These are phyloP conservation scores for Ophiognomonia clavigignenti-juglandacearum DNA, from an alignment of 2,329 filamentous ascomycete genomes.

Conservation along the genomic window DNA sequence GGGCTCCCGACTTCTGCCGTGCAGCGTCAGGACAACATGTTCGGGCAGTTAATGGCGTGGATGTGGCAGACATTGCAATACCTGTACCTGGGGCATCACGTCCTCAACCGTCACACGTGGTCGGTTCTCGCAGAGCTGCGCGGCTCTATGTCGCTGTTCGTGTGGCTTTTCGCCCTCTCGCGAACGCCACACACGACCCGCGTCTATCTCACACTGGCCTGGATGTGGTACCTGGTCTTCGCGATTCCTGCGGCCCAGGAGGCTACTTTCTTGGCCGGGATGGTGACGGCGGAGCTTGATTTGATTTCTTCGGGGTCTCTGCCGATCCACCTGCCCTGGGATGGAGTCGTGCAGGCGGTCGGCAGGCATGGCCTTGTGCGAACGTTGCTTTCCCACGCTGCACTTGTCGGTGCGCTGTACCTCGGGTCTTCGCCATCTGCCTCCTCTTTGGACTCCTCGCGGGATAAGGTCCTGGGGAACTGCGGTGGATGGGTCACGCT, in stretches of 20 bases:
- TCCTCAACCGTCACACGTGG: conserved; percentile 13
- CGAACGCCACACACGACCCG: neutral
- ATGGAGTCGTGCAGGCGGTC: neutral
- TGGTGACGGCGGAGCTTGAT: conserved; percentile 7
- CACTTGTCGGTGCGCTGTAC: conserved; percentile 2
- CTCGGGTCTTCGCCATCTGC: conserved; percentile 11
- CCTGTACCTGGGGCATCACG: conserved; percentile 9
- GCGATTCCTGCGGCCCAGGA: neutral
- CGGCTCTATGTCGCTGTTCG: conserved; percentile 6
- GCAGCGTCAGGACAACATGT: neutral
- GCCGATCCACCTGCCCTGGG: conserved; percentile 4
- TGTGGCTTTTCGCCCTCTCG: conserved; percentile 9
- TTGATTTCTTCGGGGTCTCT: neutral
- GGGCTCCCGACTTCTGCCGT: conserved; percentile 1
- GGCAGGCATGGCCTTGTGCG: neutral
- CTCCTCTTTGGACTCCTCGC: neutral
- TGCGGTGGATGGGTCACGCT: conserved; percentile 11
- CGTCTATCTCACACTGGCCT: conserved; percentile 1
- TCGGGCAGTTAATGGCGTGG: conserved; percentile 2
- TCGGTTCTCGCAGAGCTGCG: conserved; percentile 12
- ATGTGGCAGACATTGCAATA: conserved; percentile 2
- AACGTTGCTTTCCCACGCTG: neutral
- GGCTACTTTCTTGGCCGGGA: conserved; percentile 9
- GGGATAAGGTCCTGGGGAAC: conserved; percentile 1
- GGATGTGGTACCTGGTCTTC: conserved; percentile 1